These are phyloP conservation scores for Erythrobasidium yunnanense DNA, from an alignment of 768 basidiomycete genomes.

Conservation along the genomic window DNA sequence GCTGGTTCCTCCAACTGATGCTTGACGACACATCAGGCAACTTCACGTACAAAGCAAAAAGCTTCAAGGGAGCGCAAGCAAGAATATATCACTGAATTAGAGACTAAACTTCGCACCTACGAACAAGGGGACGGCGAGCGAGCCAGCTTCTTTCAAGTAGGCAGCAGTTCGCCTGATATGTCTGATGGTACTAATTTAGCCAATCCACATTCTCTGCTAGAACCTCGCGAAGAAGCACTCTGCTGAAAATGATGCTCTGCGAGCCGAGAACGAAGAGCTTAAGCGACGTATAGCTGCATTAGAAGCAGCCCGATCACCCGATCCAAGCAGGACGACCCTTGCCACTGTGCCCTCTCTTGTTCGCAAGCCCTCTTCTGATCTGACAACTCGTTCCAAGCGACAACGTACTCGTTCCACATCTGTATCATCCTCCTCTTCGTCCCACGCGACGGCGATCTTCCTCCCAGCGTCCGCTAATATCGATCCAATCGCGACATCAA, in stretches of 20 bases:
- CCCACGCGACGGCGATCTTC: neutral
- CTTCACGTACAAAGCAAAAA: conserved; percentile 17
- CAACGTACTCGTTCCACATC: conserved; percentile 11
- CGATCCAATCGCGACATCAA: neutral
- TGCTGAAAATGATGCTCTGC: conserved; percentile 13
- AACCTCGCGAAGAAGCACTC: conserved; percentile 18
- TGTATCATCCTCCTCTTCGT: neutral
- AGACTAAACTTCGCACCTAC: conserved; percentile 28
- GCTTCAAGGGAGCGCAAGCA: conserved; percentile 36
- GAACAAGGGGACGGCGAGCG: conserved; percentile 26
- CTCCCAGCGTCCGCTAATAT: neutral
- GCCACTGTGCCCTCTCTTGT: neutral
- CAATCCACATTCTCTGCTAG: neutral
- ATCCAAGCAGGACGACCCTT: neutral
- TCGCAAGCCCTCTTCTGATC: neutral
- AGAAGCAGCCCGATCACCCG: neutral
- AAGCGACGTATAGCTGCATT: neutral
- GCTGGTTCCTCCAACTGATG: neutral
- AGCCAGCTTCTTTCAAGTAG: conserved; percentile 25
- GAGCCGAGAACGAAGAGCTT: conserved; percentile 24
- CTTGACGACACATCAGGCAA: neutral
- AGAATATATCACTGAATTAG: conserved; percentile 35
- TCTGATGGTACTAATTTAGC: neutral
- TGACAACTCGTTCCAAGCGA: neutral
- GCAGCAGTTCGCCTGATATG: neutral